Conservation (phyloP, 305 asterid genomes). For the Rubia peregrina region DNA sequence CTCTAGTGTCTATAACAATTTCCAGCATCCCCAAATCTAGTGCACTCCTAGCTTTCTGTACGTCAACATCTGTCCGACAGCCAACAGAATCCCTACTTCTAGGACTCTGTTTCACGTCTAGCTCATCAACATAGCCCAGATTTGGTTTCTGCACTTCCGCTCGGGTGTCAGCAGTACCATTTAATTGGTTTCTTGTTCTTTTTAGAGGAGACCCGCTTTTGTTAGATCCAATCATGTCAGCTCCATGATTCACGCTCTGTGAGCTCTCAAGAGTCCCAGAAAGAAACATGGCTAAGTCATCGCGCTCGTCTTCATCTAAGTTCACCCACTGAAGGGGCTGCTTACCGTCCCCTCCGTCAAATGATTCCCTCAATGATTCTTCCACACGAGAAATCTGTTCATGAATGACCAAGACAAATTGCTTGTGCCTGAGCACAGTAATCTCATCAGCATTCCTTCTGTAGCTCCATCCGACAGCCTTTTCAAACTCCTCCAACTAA, state of each 20-base stretch:
- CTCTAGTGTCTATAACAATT: slow-evolving; percentile 44
- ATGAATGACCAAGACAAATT: slow-evolving; percentile 64
- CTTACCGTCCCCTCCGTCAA: slow-evolving; percentile 38
- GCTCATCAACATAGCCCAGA: slow-evolving; percentile 20
- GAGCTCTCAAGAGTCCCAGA: slow-evolving; percentile 35
- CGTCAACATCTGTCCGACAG: slow-evolving; percentile 32
- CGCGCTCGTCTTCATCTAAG: slow-evolving; percentile 59
- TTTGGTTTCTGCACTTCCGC: slow-evolving; percentile 21
- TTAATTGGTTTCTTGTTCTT: slow-evolving; percentile 21
- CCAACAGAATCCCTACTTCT: slow-evolving; percentile 23
- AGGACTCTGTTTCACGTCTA: slow-evolving; percentile 21
- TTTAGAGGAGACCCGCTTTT: slow-evolving; percentile 21
- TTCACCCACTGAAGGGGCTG: slow-evolving; percentile 63
- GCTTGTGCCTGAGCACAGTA: slow-evolving; percentile 56
- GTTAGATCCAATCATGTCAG: slow-evolving; percentile 19
- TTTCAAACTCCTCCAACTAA: slow-evolving; percentile 87
- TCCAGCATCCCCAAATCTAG: slow-evolving; percentile 33
- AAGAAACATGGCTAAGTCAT: slow-evolving; percentile 69
- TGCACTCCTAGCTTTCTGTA: slow-evolving; percentile 31
- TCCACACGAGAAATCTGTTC: slow-evolving; percentile 59
- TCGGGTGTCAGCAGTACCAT: slow-evolving; percentile 18
- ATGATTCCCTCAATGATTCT: slow-evolving; percentile 46
- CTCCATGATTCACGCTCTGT: slow-evolving; percentile 15
- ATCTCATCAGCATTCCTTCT: slow-evolving; percentile 46
- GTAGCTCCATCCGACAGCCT: slow-evolving; percentile 69